Percentiles rank a stretch among this genome's conserved stretches.
These are phyloP conservation scores for Macrotyloma uniflorum DNA, from an alignment of 306 rosid genomes.

Conservation along the genomic window DNA sequence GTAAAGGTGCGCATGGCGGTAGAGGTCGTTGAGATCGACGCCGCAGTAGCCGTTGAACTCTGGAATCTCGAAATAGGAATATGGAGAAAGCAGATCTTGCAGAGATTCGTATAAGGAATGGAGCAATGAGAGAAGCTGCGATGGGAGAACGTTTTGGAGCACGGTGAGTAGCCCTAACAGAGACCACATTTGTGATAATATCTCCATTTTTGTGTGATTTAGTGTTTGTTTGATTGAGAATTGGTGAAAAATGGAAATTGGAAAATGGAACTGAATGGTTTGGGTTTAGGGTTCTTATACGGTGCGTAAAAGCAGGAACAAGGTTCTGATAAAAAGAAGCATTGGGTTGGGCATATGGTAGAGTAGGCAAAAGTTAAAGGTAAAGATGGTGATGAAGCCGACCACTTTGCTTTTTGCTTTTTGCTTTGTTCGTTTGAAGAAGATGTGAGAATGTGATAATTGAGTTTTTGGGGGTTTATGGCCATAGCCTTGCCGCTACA, in stretches of 20 bases:
- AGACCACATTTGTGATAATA: constrained; percentile 91
- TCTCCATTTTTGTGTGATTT: constrained; percentile 56
- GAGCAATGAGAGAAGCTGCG: constrained; percentile 79
- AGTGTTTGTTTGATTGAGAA: not conserved
- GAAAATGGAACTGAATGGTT: constrained; percentile 22
- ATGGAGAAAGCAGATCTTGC: constrained; percentile 76
- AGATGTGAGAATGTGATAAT: constrained; percentile 26
- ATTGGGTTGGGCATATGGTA: constrained; percentile 33
- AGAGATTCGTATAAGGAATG: constrained; percentile 74
- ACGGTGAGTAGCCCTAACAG: constrained; percentile 79
- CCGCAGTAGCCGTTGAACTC: constrained; percentile 92
- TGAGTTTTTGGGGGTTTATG: constrained; percentile 33
- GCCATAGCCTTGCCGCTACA: constrained; percentile 13
- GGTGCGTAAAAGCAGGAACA: constrained; percentile 39
- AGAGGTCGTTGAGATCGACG: constrained; percentile 81
- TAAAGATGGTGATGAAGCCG: constrained; percentile 62
- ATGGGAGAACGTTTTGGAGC: constrained; percentile 76
- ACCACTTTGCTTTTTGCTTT: constrained; percentile 45
- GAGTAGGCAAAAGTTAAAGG: constrained; percentile 56
- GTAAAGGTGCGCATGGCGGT: constrained; percentile 83
- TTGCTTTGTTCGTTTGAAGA: constrained; percentile 43
- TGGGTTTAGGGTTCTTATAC: constrained; percentile 33
- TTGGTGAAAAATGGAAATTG: not conserved
- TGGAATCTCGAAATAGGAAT: constrained; percentile 76
- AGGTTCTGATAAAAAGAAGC: constrained; percentile 27